These are phyloP conservation scores for Rossbeevera mucosa DNA, from an alignment of 768 basidiomycete species.

Conservation along the genomic window DNA sequence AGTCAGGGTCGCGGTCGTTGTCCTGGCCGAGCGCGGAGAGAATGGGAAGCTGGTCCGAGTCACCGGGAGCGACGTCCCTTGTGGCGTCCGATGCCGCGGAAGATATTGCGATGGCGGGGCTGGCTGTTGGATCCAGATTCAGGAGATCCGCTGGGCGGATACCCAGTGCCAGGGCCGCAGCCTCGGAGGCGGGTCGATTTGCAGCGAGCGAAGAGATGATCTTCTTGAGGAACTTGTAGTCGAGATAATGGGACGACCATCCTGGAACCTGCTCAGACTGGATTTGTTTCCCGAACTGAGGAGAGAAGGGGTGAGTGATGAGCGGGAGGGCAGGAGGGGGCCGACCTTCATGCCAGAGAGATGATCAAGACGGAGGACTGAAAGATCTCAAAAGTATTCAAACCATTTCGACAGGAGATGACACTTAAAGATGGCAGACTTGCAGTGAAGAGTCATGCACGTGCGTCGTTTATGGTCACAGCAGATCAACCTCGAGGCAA, in stretches of 20 bases:
- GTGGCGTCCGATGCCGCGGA: constrained; percentile 9
- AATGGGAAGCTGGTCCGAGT: constrained; percentile 50
- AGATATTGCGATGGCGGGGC: constrained; percentile 29
- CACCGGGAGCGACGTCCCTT: constrained; percentile 29
- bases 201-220: constrained; percentile 94
- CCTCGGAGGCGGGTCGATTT: constrained; percentile 86
- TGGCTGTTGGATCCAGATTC: constrained; percentile 32
- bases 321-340: not conserved
- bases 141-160: constrained; percentile 62
- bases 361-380: constrained; percentile 8
- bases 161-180: constrained; percentile 79
- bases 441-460: constrained; percentile 13
- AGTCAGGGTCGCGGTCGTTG: constrained; percentile 73
- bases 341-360: constrained; percentile 30
- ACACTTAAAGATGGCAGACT: constrained; percentile 12
- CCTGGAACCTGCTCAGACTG: constrained; percentile 95
- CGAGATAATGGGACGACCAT: constrained; percentile 93
- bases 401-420: constrained; percentile 18
- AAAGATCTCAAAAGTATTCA: constrained; percentile 16
- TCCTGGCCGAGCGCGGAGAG: constrained; percentile 61
- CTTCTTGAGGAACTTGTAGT: constrained; percentile 98
- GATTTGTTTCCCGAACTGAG: constrained; percentile 95
- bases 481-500: not conserved
- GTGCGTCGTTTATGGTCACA: constrained; percentile 15
- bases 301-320: not conserved